phyloP scores from a whole-genome alignment of 2,329 filamentous ascomycete species.

The Claviceps arundinis region DNA sequence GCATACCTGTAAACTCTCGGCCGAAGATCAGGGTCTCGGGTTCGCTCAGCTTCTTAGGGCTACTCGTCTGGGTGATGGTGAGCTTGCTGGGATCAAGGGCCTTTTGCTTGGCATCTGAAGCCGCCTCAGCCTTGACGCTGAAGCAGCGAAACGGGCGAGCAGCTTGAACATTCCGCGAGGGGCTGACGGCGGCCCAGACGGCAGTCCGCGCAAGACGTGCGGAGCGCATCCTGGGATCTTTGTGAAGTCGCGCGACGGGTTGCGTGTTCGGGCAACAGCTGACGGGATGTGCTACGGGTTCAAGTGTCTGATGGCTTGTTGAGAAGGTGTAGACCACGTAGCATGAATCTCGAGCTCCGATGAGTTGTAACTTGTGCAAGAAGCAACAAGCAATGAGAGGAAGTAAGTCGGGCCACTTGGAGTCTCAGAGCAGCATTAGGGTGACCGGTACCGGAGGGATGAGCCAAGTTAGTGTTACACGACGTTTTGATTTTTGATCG shows the following conservation, averaged over 20 bases:
- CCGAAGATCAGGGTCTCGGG: constrained; percentile 83
- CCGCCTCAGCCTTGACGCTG: constrained; percentile 39
- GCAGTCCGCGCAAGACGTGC: constrained; percentile 18
- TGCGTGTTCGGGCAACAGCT: not conserved
- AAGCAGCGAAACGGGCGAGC: constrained; percentile 25
- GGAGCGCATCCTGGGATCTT: constrained; percentile 16
- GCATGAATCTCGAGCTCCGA: not conserved
- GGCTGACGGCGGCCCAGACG: constrained; percentile 20
- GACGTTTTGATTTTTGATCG: not conserved
- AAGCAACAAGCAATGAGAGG: not conserved
- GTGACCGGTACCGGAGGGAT: constrained; percentile 6
- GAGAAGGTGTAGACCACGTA: not conserved
- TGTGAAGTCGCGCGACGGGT: not conserved
- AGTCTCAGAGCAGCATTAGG: no score
- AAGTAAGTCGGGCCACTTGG: not conserved
- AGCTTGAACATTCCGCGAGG: constrained; percentile 22
- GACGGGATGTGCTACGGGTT: not conserved
- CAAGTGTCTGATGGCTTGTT: not conserved
- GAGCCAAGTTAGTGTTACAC: not conserved
- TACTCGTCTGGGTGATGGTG: constrained; percentile 57
- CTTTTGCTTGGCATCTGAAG: constrained; percentile 39
- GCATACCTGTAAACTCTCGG: constrained; percentile 68
- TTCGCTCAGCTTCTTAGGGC: constrained; percentile 60
- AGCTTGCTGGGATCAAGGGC: constrained; percentile 70
- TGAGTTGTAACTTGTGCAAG: not conserved